phyloP scores from a whole-genome alignment of 2,329 filamentous ascomycete species.

The Xylariaceae sp. region DNA sequence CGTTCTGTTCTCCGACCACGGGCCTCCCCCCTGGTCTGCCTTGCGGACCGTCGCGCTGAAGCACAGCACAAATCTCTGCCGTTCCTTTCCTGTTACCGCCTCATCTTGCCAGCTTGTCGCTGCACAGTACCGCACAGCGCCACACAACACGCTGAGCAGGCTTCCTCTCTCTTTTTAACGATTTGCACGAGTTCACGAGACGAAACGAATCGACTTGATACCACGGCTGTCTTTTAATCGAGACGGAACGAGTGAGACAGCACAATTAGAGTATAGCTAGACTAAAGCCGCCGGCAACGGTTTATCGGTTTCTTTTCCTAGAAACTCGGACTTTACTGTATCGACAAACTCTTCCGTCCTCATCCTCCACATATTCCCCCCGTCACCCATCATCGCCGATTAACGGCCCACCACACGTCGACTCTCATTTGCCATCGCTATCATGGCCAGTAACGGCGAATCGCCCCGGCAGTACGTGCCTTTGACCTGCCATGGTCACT shows the following conservation, averaged over 20 bases:
- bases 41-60: constrained; percentile 4
- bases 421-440: background rate
- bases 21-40: background rate
- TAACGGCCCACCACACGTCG: background rate
- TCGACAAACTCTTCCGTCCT: background rate
- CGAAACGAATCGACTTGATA: constrained; percentile 17
- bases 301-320: background rate
- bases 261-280: constrained; percentile 18
- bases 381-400: background rate
- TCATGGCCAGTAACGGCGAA: constrained; percentile 24
- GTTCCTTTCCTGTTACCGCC: background rate
- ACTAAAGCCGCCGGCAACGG: constrained; percentile 18
- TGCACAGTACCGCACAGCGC: too few relatives aligned
- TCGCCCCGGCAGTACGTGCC: constrained; percentile 62
- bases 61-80: background rate
- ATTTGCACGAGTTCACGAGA: constrained; percentile 21
- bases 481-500: constrained; percentile 90
- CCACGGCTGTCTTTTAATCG: constrained; percentile 3
- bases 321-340: background rate
- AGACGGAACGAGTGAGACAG: constrained; percentile 10
- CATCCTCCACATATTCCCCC: background rate
- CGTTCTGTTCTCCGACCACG: background rate
- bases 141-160: background rate
- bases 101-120: background rate
- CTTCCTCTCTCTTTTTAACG: constrained; percentile 11